Percentiles rank a stretch among this genome's conserved stretches.
These are phyloP conservation scores for Lathyrus tuberosus DNA, from an alignment of 306 rosid genomes.

Conservation along the genomic window DNA sequence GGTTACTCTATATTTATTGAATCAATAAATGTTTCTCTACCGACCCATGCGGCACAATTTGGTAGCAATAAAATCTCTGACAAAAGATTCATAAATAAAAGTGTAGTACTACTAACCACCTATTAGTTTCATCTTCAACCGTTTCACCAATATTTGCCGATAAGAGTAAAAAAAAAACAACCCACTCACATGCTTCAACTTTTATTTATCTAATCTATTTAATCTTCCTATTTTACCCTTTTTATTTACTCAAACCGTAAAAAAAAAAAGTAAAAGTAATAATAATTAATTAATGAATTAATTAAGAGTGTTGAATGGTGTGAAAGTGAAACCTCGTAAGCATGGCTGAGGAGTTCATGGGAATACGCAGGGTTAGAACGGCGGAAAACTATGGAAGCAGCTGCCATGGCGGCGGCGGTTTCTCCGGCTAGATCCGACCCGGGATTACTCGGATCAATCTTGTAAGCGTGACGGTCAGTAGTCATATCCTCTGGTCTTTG, in stretches of 20 bases:
- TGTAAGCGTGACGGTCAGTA: constrained; percentile 91
- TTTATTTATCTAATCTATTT: background rate
- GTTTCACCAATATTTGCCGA: constrained; percentile 33
- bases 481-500: constrained; percentile 99
- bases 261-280: background rate
- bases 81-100: constrained; percentile 38
- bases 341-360: constrained; percentile 73
- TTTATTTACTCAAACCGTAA: background rate
- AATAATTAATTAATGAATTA: background rate
- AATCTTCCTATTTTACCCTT: constrained; percentile 7
- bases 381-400: constrained; percentile 93
- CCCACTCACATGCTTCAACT: constrained; percentile 6
- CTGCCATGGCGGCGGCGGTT: constrained; percentile 99
- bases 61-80: constrained; percentile 43
- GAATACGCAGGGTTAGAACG: constrained; percentile 78
- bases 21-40: constrained; percentile 19
- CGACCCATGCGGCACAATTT: constrained; percentile 19
- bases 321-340: constrained; percentile 63
- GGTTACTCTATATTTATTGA: background rate
- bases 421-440: constrained; percentile 99
- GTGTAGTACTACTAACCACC: constrained; percentile 51
- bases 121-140: constrained; percentile 43
- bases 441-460: constrained; percentile 85
- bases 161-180: background rate
- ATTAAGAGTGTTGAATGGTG: background rate